Evolutionary conservation across 495 filamentous ascomycete species (phyloP).

Genomic region (Xylaria scruposa): DNA sequence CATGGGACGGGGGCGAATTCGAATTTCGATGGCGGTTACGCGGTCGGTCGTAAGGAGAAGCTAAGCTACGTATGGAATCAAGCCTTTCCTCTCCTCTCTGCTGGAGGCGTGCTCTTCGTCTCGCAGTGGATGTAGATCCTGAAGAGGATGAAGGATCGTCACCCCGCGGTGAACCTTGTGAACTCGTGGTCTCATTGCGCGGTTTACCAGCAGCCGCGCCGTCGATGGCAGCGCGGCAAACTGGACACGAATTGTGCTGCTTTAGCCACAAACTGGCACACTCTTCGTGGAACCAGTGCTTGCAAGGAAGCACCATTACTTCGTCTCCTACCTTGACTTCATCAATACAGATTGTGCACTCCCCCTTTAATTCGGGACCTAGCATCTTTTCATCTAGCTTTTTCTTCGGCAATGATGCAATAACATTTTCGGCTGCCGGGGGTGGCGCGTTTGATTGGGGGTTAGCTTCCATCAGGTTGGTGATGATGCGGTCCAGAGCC

Average conservation of each 20-base stretch:
- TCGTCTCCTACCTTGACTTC: constrained; percentile 75
- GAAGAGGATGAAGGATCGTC: constrained; percentile 25
- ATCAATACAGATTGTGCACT: constrained; percentile 96
- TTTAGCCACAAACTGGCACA: constrained; percentile 82
- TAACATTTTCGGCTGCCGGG: constrained; percentile 77
- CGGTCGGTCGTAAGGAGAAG: constrained; percentile 23
- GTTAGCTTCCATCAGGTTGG: constrained; percentile 84
- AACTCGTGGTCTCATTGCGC: constrained; percentile 23
- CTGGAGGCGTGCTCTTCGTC: constrained; percentile 29
- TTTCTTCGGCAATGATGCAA: constrained; percentile 74
- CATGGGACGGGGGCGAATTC: constrained; percentile 31
- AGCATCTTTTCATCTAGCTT: constrained; percentile 70
- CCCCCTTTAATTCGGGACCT: constrained; percentile 64
- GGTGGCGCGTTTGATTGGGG: constrained; percentile 77
- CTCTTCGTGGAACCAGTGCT: constrained; percentile 86
- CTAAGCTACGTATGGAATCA: constrained; percentile 32
- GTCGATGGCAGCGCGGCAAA: constrained; percentile 80
- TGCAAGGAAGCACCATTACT: constrained; percentile 82
- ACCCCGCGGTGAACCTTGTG: constrained; percentile 19
- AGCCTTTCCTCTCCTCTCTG: constrained; percentile 36
- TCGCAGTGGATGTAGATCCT: constrained; percentile 20
- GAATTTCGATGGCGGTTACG: constrained; percentile 26
- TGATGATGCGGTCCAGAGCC: constrained; percentile 86
- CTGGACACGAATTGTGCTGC: constrained; percentile 90
- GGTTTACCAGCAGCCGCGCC: constrained; percentile 34